Base-by-base conservation (phyloP, 495 filamentous ascomycete genomes). In the Hyaloscypha hepaticicola region DNA sequence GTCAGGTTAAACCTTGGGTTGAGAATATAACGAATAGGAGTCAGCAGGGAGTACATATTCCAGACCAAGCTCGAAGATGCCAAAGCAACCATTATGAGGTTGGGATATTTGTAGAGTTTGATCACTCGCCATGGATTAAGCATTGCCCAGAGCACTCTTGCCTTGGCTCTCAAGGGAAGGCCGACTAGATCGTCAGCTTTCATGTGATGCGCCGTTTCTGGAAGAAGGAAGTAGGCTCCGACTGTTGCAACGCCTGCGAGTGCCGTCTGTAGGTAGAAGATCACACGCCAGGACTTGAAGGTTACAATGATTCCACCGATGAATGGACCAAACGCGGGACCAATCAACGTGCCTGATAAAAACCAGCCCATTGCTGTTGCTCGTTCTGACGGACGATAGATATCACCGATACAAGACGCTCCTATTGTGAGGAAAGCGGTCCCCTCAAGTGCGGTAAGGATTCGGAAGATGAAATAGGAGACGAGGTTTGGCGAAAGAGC, bases 1-100 rank as follows among this genome's bases (percentile, higher is more conserved):
- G 81, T 82, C 22, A 92, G 81, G 64, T 86, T 61, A 76, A 90
- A 92, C 21, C 88, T 83, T 12, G 88, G 88, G 69, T 90, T 91
- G 0, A 92, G 74, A 8, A 91, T 85, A 70, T 89, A 90, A 28
- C 88, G 86, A 70, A 91, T 90, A 1, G 89, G 88, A 2, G 88
- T 91, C 16, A 91, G 77, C 4, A 91, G 78, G 27, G 80, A 83
- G 69, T 91, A 92, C 79, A 89, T 87, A 67, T 89, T 90, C 87
- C 85, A 91, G 57, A 91, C 83, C 1, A 90, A 78, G 28, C 83
- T 79, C 1, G 81, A 80, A 22, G 83, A 83, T 1, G 87, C 85
- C 0, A 91, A 64, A 6, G 82, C 85, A 0, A 83, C 83, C 60
- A 85, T 79, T 56, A 88, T 76, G 14, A 91, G 77, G 69, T 90